A percentile compares a stretch with the other conserved stretches of the same genome.
These are phyloP conservation scores for Polytolypa hystricis DNA, from an alignment of 2,329 filamentous ascomycete genomes.

Conservation along the genomic window DNA sequence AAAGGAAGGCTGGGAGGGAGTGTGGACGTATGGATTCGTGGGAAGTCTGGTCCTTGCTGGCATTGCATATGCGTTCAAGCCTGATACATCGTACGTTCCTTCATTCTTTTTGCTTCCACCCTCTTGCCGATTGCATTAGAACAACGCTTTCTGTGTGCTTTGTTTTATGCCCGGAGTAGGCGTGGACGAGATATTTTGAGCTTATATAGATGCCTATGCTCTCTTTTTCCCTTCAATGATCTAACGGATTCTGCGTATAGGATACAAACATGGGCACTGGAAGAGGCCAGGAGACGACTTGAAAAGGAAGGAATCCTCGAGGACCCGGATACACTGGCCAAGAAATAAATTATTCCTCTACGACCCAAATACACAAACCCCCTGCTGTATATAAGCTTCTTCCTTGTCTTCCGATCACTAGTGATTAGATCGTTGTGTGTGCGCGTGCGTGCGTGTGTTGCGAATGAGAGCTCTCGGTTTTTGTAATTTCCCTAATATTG, in stretches of 20 bases:
- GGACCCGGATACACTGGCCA: constrained; percentile 53
- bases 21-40: constrained; percentile 76
- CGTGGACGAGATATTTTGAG: neutral
- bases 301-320: constrained; percentile 90
- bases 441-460: no score
- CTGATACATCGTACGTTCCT: constrained; percentile 84
- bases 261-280: constrained; percentile 98
- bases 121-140: neutral
- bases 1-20: constrained; percentile 90
- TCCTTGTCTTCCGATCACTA: constrained; percentile 16
- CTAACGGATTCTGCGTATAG: constrained; percentile 39
- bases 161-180: neutral
- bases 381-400: constrained; percentile 31
- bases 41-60: constrained; percentile 62
- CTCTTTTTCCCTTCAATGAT: neutral
- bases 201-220: neutral
- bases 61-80: constrained; percentile 88
- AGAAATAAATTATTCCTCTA: constrained; percentile 35
- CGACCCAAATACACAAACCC: no score
- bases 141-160: no score
- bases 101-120: neutral
- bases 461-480: no score
- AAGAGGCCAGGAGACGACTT: constrained; percentile 89
- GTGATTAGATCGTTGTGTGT: no score
- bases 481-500: no score